A percentile compares a stretch with the other conserved stretches of the same genome.
phyloP scores from a whole-genome alignment of 495 filamentous ascomycete species.

The Entonaema liquescens region DNA sequence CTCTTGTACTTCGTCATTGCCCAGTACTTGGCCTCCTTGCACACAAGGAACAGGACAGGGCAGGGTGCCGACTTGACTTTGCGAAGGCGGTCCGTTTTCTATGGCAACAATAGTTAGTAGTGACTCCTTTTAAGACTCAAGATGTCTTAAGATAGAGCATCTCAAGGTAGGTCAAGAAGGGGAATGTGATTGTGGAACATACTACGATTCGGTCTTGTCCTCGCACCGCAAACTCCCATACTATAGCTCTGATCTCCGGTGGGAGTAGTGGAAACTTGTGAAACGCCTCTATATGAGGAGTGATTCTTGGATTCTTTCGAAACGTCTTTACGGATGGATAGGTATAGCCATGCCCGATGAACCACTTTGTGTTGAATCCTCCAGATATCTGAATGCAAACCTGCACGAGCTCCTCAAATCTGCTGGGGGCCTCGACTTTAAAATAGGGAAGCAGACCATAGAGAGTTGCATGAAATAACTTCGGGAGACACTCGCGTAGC shows the following conservation, averaged over 20 bases:
- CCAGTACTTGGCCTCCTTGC: background rate
- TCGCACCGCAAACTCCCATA: background rate
- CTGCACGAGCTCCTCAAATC: background rate
- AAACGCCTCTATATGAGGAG: background rate
- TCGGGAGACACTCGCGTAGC: background rate
- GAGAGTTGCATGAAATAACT: background rate
- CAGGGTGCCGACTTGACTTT: background rate
- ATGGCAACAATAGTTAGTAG: background rate
- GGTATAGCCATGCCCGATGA: no score
- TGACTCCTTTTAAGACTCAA: background rate
- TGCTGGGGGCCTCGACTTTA: background rate
- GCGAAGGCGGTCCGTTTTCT: background rate
- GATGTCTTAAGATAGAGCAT: background rate
- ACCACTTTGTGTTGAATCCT: background rate
- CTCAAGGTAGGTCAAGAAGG: background rate
- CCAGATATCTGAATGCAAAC: background rate
- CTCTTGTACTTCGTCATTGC: background rate
- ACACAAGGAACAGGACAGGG: constrained; percentile 12
- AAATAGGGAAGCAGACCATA: background rate
- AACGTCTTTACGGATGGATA: background rate
- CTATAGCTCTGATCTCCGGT: background rate
- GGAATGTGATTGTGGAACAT: background rate
- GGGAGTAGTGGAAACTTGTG: background rate
- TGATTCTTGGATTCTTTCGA: background rate
- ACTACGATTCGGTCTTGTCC: constrained; percentile 3